These are phyloP conservation scores for Alloteropsis angusta DNA, from an alignment of 202 grass and related monocot genomes.

Conservation along the genomic window DNA sequence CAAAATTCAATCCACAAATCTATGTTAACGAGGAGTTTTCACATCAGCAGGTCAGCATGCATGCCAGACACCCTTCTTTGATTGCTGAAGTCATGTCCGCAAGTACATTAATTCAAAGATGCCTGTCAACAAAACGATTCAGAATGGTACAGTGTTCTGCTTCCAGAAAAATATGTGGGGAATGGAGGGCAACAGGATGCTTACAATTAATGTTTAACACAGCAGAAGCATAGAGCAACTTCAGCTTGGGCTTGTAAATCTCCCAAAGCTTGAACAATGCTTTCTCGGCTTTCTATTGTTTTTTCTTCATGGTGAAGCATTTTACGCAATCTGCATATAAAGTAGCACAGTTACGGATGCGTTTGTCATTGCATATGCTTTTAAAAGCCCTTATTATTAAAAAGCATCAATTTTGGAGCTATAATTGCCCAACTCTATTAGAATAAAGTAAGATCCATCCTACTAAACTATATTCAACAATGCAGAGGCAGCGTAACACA, in stretches of 20 bases:
- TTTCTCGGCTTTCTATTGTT: slow-evolving; percentile 33
- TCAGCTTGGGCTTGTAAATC: slow-evolving; percentile 86
- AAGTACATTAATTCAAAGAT: background rate
- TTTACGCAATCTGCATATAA: slow-evolving; percentile 55
- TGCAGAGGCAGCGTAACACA: background rate
- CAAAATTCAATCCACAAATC: background rate
- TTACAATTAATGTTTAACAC: slow-evolving; percentile 66
- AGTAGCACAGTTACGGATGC: background rate
- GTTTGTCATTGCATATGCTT: background rate
- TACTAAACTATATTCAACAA: background rate
- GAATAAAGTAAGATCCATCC: background rate
- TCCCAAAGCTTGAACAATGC: slow-evolving; percentile 61
- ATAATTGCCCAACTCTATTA: background rate
- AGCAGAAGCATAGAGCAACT: slow-evolving; percentile 79
- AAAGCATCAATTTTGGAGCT: background rate
- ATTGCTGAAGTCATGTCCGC: background rate
- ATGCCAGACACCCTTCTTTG: slow-evolving; percentile 12
- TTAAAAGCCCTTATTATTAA: background rate
- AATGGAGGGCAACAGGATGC: background rate
- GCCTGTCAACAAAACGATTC: slow-evolving; percentile 10
- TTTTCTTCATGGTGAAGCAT: slow-evolving; percentile 51
- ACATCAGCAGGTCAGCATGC: slow-evolving; percentile 4
- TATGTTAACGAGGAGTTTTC: background rate
- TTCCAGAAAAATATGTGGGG: background rate
- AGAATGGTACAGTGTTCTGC: background rate